Evolutionary conservation across 345 rosid genomes (phyloP), one percentile per base, ranked within the genome.

Genomic region (Rhizophora mangle): DNA sequence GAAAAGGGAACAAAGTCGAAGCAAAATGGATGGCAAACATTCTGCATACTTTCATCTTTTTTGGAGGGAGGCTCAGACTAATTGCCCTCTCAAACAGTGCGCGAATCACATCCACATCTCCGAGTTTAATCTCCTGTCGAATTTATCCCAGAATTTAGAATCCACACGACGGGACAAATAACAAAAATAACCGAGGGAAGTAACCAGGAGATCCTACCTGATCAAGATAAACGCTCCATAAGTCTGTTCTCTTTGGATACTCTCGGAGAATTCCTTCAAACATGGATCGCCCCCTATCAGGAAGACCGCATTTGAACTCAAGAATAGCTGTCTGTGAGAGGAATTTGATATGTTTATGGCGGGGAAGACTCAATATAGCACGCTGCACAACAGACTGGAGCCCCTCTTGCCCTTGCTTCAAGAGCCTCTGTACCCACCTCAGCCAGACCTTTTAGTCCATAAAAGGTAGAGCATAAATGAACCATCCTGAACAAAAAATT

Each of bases 161-260:
- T 62, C 47, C 20, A 64, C 43, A 66, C 8, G 34, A 19, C 59
- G 24, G 67, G 61, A 54, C 36, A 57, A 65, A 21, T 16, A 62
- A 26, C 20, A 1, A 8, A 36, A 10, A 62, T 15, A 30, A 47
- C 9, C 27, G 5, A 32, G 2, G 66, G 5, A 34, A 21, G 56
- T 11, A 47, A 11, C 6, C 2, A 68, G 56, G 60, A 32, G 60
- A 64, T 64, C 82, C 49, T 77, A 95, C 99, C 70, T 94, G 96
- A 81, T 95, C 99, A 54, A 95, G 91, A 78, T 95, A 95, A 68
- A 92, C 79, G 73, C 97, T 92, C 97, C 97, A 95, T 67, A 95
- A 76, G 80, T 95, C 99, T 30, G 93, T 95, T 84, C 96, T 81
- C 76, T 92, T 95, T 2, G 99, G 99, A 74, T 89, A 95, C 78